Evolutionary conservation across 164 flowering plant genomes (phyloP).

Genomic region (Sextonia rubra): DNA sequence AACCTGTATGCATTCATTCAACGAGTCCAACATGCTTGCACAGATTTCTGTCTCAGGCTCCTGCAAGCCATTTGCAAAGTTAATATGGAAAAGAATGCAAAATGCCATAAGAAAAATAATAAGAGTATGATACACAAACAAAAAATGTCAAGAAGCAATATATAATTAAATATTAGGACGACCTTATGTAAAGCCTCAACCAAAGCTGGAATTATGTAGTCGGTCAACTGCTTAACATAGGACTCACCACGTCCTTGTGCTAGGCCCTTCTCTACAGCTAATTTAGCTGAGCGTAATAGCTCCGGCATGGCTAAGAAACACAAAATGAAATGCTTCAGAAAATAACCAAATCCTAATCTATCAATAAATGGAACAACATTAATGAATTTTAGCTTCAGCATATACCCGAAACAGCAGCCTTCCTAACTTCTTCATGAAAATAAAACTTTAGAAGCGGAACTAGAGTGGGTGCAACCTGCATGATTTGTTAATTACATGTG

Average conservation of each 20-base stretch:
- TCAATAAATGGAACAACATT: neutral
- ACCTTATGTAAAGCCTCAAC: constrained; percentile 67
- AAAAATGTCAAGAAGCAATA: neutral
- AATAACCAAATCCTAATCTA: neutral
- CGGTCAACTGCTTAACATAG: constrained; percentile 55
- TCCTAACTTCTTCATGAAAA: constrained; percentile 64
- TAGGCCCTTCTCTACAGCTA: constrained; percentile 59
- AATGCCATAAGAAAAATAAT: neutral
- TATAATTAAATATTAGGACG: neutral
- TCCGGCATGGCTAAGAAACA: constrained; percentile 52
- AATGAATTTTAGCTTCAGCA: neutral
- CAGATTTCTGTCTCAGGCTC: constrained; percentile 63
- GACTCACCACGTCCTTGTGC: constrained; percentile 61
- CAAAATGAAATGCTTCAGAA: neutral
- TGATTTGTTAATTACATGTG: neutral
- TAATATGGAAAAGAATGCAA: neutral
- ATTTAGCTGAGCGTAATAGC: constrained; percentile 52
- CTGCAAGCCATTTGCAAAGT: constrained; percentile 26
- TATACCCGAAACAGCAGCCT: constrained; percentile 63
- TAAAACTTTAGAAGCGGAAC: constrained; percentile 63
- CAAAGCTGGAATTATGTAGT: constrained; percentile 52
- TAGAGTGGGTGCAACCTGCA: constrained; percentile 59
- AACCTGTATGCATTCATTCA: constrained; percentile 62
- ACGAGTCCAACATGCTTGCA: constrained; percentile 58
- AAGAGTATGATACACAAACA: neutral